Evolutionary conservation across 2,329 filamentous ascomycete genomes (phyloP), one percentile per base, ranked within the genome.

Genomic region (Verruconis gallopava): DNA sequence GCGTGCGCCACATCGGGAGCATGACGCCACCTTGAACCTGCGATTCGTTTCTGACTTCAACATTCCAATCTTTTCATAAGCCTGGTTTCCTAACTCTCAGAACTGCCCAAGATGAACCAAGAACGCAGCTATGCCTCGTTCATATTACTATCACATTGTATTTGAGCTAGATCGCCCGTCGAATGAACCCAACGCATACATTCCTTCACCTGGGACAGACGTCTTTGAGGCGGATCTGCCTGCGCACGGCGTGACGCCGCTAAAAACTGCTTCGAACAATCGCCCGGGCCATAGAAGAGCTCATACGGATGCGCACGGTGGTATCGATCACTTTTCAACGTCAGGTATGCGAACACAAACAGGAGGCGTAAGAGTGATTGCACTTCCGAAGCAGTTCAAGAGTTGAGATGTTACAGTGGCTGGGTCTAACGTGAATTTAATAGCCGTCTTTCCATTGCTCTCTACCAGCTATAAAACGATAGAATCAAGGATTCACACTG

Each of bases 61-160:
- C n/a, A n/a, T n/a, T n/a, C n/a, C n/a, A n/a, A n/a, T n/a, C n/a
- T n/a, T n/a, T n/a, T n/a, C n/a, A n/a, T n/a, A n/a, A n/a, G n/a
- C n/a, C n/a, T n/a, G n/a, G n/a, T n/a, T n/a, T n/a, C n/a, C n/a
- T n/a, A n/a, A n/a, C n/a, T n/a, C n/a, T n/a, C n/a, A n/a, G n/a
- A n/a, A n/a, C n/a, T n/a, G n/a, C n/a, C n/a, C n/a, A n/a, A n/a
- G n/a, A n/a, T n/a, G 25, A 30, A 9, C 25, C 25, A n/a, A 30
- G 13, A n/a, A n/a, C n/a, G n/a, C n/a, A n/a, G n/a, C n/a, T n/a
- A 42, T 42, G 40, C 40, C 21, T 17, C 71, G 70, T 56, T 68
- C 71, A 39, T 78, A 76, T 56, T 78, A 77, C 57, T 80, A 75
- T 53, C 73, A 79, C 52, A 56, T 80, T 45, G 65, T 65, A 48